phyloP scores from a whole-genome alignment of 495 filamentous ascomycete genomes.

The Penicillium verhagenii region DNA sequence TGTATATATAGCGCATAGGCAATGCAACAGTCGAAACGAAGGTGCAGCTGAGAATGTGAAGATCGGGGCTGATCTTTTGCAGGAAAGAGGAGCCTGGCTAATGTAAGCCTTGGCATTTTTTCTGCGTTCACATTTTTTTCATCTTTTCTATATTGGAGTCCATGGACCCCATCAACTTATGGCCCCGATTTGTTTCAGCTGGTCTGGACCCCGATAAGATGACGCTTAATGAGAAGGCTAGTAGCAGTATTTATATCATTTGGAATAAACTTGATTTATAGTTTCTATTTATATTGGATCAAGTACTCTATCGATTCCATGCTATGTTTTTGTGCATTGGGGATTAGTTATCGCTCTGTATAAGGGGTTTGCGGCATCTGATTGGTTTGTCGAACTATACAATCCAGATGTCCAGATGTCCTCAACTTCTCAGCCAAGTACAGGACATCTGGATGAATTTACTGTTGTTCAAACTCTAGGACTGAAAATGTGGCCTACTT shows the following conservation, averaged over 20 bases:
- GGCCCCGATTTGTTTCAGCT: background rate
- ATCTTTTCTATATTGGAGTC: background rate
- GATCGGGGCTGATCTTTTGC: slow-evolving; percentile 25
- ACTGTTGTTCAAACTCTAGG: too few species aligned
- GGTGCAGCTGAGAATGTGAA: slow-evolving; percentile 13
- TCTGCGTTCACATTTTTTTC: slow-evolving; percentile 14
- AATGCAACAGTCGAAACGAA: background rate
- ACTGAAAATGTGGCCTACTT: too few species aligned
- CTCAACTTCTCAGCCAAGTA: too few species aligned
- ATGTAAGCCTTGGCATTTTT: slow-evolving; percentile 30
- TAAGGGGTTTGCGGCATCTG: too few species aligned
- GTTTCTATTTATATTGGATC: too few species aligned
- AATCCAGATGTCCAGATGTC: too few species aligned
- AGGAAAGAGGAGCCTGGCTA: slow-evolving; percentile 15
- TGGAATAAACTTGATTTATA: too few species aligned
- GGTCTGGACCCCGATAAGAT: background rate
- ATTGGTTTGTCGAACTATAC: too few species aligned
- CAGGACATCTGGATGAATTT: too few species aligned
- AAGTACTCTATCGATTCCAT: too few species aligned
- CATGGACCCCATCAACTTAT: background rate
- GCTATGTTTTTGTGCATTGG: too few species aligned
- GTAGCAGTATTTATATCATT: background rate
- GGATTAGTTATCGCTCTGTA: too few species aligned
- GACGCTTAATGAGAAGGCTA: background rate
- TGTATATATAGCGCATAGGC: background rate